Conservation (phyloP, 345 rosid species). For the Turritis glabra region DNA sequence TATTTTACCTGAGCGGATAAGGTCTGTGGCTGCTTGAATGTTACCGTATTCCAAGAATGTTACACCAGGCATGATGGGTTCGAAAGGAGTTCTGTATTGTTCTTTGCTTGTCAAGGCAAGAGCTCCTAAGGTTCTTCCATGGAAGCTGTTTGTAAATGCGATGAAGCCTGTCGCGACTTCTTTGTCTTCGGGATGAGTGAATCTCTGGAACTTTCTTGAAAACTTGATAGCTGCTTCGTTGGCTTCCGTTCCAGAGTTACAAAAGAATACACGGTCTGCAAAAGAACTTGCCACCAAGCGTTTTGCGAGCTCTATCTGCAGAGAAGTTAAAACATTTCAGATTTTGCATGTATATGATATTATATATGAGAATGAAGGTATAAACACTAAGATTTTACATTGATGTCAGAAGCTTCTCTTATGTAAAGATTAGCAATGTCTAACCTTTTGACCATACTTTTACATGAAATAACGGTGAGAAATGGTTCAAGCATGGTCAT, state of each 20-base stretch:
- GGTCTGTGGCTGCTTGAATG: slow-evolving; percentile 55
- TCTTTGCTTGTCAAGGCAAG: slow-evolving; percentile 95
- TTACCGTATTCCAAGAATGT: slow-evolving; percentile 86
- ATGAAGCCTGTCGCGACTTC: slow-evolving; percentile 66
- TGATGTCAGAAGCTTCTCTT: neutral
- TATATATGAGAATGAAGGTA: neutral
- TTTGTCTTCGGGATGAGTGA: slow-evolving; percentile 50
- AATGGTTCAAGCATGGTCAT: neutral
- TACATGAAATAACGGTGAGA: neutral
- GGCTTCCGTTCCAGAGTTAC: slow-evolving; percentile 94
- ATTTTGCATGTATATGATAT: neutral
- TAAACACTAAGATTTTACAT: neutral
- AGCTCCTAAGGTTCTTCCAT: slow-evolving; percentile 94
- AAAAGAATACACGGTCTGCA: slow-evolving; percentile 82
- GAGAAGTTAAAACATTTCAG: neutral
- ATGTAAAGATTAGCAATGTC: neutral
- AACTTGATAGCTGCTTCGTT: slow-evolving; percentile 98
- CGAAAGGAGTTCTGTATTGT: slow-evolving; percentile 78
- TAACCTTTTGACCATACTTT: neutral
- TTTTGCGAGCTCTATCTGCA: slow-evolving; percentile 81
- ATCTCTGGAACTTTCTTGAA: slow-evolving; percentile 81
- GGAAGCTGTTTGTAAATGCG: slow-evolving; percentile 80
- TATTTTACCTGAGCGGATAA: slow-evolving; percentile 54
- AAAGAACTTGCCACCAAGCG: slow-evolving; percentile 71
- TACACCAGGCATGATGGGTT: slow-evolving; percentile 99